Base-by-base conservation (phyloP, 1,139 yeast species). In the Pneumocystis jirovecii region DNA sequence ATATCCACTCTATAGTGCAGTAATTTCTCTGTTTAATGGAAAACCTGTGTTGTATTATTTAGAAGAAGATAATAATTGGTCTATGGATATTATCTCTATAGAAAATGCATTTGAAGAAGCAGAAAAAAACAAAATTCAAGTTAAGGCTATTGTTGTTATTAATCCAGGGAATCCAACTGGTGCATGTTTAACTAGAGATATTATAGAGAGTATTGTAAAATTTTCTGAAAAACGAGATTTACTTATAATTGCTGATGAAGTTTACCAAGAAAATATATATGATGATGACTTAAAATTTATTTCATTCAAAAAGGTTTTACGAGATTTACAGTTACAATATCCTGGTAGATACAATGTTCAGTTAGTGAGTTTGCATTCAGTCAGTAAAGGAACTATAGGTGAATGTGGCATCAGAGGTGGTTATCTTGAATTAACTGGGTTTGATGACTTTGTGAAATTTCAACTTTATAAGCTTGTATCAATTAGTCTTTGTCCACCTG, bases 331-430 rank as follows among this genome's bases (percentile, higher is more conserved):
- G 61, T 86, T 93, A 0, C 81, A 81, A 68, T 83, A 83, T 17
- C 79, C 79, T 12, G 81, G 82, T 29, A 73, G 76, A 65, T 91
- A 84, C 74, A 81, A 81, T 66, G 80, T 93, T 61, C 96, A 90
- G 73, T 81, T 95, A 68, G 97, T 95, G 1, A 91, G 97, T 1
- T 79, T 93, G 93, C 75, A 90, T 97, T 19, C 40, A 10, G 90
- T 96, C 57, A 91, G 97, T 25, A 93, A 93, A 78, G 98, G 98
- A 74, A 89, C 90, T 72, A 83, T 90, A 71, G 99, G 98, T 67
- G 98, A 93, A 78, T 93, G 98, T 80, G 98, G 98, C 67, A 98
- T 93, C 78, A 85, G 98, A 77, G 98, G 97, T 72, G 98, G 99
- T 3, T 95, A 91, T 79, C 88, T 93, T 95, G 98, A 93, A 76